A percentile compares a stretch with the other conserved stretches of the same genome.
Evolutionary conservation across 257 asterid genomes (phyloP).

Genomic region (Marsdenia floribunda): DNA sequence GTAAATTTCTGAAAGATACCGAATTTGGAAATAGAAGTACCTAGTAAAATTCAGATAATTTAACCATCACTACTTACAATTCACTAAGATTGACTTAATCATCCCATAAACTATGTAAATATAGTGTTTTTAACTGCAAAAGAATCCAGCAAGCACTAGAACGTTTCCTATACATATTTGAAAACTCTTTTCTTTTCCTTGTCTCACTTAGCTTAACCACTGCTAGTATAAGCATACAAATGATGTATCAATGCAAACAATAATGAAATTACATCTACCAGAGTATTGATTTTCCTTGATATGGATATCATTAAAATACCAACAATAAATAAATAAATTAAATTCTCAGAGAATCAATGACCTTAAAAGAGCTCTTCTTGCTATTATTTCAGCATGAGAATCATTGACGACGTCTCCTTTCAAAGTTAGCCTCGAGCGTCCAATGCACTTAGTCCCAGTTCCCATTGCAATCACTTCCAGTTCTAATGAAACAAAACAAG

Average conservation of each 20-base stretch:
- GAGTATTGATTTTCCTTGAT: not conserved
- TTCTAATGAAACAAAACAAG: conserved; percentile 28
- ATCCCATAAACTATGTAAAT: not conserved
- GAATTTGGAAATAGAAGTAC: conserved; percentile 68
- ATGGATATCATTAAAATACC: not conserved
- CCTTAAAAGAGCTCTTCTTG: conserved; percentile 88
- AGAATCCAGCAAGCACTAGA: not conserved
- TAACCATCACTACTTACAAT: not conserved
- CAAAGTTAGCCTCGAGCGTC: conserved; percentile 54
- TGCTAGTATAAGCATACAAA: not conserved
- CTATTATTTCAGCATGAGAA: conserved; percentile 89
- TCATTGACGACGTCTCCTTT: conserved; percentile 83
- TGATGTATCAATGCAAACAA: not conserved
- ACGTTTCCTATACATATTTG: not conserved
- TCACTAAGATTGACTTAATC: not conserved
- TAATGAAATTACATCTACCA: not conserved
- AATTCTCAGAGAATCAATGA: conserved; percentile 15
- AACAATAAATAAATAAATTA: not conserved
- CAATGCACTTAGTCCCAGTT: conserved; percentile 93
- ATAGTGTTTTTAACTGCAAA: not conserved
- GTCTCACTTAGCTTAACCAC: not conserved
- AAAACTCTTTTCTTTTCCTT: not conserved
- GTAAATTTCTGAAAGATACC: conserved; percentile 19
- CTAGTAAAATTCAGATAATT: conserved; percentile 31
- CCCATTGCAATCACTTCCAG: conserved; percentile 76